These are phyloP conservation scores for Clonostachys rhizophaga DNA, from an alignment of 2,329 filamentous ascomycete species.

Conservation along the genomic window DNA sequence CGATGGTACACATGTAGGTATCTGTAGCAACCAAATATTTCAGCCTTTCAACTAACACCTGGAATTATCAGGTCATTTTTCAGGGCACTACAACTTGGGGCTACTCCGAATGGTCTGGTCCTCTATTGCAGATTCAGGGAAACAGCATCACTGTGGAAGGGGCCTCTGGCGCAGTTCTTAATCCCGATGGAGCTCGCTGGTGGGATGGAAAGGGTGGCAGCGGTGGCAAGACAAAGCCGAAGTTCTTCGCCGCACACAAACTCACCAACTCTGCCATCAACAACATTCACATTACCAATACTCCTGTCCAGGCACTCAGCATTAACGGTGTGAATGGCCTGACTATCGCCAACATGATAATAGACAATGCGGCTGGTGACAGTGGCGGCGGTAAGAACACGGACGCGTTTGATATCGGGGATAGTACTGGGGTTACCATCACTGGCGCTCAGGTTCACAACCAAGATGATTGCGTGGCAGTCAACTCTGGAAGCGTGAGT, in stretches of 20 bases:
- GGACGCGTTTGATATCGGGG: constrained; percentile 53
- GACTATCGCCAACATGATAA: constrained; percentile 22
- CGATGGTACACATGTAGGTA: constrained; percentile 28
- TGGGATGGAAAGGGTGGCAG: constrained; percentile 59
- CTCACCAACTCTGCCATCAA: constrained; percentile 28
- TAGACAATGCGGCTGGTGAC: constrained; percentile 32
- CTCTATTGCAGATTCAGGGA: constrained; percentile 55
- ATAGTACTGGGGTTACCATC: constrained; percentile 42
- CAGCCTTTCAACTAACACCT: no score
- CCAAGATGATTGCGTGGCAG: constrained; percentile 57
- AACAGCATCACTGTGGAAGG: constrained; percentile 45
- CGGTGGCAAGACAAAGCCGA: constrained; percentile 59
- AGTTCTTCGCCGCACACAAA: constrained; percentile 47
- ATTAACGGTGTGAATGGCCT: constrained; percentile 28
- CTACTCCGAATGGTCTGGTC: constrained; percentile 59
- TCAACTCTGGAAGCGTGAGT: constrained; percentile 41
- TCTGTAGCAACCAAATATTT: no score
- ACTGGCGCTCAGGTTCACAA: constrained; percentile 49
- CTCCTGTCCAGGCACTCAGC: constrained; percentile 33
- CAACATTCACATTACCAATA: constrained; percentile 31
- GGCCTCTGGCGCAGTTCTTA: constrained; percentile 25
- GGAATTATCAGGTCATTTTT: constrained; percentile 40
- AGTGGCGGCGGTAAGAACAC: constrained; percentile 41
- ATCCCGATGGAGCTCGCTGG: constrained; percentile 52
- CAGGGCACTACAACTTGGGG: constrained; percentile 58